These are phyloP conservation scores for Talaromyces funiculosus DNA, from an alignment of 2,329 filamentous ascomycete species.

Conservation along the genomic window DNA sequence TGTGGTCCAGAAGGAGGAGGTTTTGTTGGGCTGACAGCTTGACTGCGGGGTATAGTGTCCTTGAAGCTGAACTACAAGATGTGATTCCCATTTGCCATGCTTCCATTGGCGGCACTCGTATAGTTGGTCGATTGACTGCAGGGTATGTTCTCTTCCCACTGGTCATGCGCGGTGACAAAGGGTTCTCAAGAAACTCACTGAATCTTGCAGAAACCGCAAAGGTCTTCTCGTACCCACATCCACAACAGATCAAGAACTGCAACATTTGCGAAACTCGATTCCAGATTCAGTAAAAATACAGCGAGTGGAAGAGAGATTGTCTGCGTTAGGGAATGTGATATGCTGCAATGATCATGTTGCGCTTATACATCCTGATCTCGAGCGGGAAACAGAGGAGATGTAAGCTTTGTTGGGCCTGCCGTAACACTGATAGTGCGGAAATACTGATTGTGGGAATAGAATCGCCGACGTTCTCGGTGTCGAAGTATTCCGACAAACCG, in stretches of 20 bases:
- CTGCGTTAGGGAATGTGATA: conserved; percentile 93
- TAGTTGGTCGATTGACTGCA: conserved; percentile 90
- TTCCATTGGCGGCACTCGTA: conserved; percentile 92
- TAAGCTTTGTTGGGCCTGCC: conserved; percentile 18
- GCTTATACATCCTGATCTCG: conserved; percentile 89
- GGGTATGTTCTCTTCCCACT: conserved; percentile 57
- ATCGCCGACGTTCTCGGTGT: conserved; percentile 78
- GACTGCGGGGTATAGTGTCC: conserved; percentile 56
- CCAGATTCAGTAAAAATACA: conserved; percentile 91
- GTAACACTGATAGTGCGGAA: background rate
- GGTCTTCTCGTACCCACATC: conserved; percentile 93
- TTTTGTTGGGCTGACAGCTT: background rate
- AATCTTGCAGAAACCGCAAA: conserved; percentile 69
- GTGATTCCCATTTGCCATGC: conserved; percentile 95
- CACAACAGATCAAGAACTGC: conserved; percentile 95
- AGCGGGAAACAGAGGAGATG: conserved; percentile 98
- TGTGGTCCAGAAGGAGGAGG: conserved; percentile 1
- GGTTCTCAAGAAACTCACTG: too few species aligned
- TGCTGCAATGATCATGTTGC: conserved; percentile 96
- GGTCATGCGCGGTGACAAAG: background rate
- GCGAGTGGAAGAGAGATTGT: conserved; percentile 94
- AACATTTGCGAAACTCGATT: conserved; percentile 91
- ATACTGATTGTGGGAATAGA: conserved; percentile 19
- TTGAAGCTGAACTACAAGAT: conserved; percentile 96
- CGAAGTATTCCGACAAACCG: conserved; percentile 69